phyloP scores from a whole-genome alignment of 495 filamentous ascomycete species.

The Daldinia bambusicola region DNA sequence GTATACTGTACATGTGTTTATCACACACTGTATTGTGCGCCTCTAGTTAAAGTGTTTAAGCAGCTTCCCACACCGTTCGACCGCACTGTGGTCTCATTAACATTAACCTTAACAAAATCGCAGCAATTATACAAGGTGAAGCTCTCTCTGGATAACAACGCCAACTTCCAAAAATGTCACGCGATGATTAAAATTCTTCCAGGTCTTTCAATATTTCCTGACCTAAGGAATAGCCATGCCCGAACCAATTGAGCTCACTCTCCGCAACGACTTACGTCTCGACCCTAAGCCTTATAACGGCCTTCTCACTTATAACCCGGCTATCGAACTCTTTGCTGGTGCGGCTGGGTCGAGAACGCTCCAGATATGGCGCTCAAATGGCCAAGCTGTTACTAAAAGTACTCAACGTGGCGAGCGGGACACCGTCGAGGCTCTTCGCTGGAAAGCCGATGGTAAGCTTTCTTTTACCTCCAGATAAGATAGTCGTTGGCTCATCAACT shows the following conservation, averaged over 20 bases:
- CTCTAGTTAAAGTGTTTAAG: neutral
- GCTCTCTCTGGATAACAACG: neutral
- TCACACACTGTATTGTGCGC: slow-evolving; percentile 5
- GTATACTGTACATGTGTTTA: neutral
- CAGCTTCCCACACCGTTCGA: neutral
- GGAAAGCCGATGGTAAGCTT: slow-evolving; percentile 81
- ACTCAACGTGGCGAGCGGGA: slow-evolving; percentile 60
- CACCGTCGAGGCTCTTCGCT: slow-evolving; percentile 67
- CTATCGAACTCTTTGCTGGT: slow-evolving; percentile 82
- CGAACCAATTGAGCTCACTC: slow-evolving; percentile 48
- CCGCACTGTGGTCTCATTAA: slow-evolving; percentile 28
- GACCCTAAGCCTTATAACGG: slow-evolving; percentile 49
- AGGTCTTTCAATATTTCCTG: slow-evolving; percentile 7
- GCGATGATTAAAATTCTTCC: slow-evolving; percentile 33
- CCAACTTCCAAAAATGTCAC: slow-evolving; percentile 1
- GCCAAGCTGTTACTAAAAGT: slow-evolving; percentile 58
- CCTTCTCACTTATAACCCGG: slow-evolving; percentile 78
- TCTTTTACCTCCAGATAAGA: slow-evolving; percentile 3
- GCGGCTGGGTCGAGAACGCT: slow-evolving; percentile 75
- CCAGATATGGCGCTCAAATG: slow-evolving; percentile 67
- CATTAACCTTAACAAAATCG: slow-evolving; percentile 13
- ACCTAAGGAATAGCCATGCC: slow-evolving; percentile 42
- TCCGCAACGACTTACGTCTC: slow-evolving; percentile 58
- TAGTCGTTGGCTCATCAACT: slow-evolving; percentile 10
- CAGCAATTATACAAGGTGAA: slow-evolving; percentile 17